These are phyloP conservation scores for Diaporthe batatas DNA, from an alignment of 2,329 filamentous ascomycete genomes.

Conservation along the genomic window DNA sequence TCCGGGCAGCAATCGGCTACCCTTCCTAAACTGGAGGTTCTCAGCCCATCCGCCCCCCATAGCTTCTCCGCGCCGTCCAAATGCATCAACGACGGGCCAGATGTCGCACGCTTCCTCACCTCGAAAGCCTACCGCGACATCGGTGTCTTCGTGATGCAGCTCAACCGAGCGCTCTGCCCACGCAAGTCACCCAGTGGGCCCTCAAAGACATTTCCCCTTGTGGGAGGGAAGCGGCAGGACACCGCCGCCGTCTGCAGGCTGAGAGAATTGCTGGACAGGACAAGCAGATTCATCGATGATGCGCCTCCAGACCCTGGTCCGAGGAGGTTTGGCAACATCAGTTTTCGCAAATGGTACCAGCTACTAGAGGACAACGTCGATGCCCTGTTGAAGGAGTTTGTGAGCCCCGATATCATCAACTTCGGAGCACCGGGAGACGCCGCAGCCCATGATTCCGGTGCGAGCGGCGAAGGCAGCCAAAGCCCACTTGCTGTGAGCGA, in stretches of 20 bases:
- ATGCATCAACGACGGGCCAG: constrained; percentile 84
- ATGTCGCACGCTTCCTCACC: constrained; percentile 84
- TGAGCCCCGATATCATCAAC: constrained; percentile 59
- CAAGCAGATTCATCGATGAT: constrained; percentile 78
- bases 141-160: constrained; percentile 86
- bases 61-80: constrained; percentile 79
- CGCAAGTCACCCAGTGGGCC: constrained; percentile 59
- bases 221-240: constrained; percentile 54
- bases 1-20: constrained; percentile 5
- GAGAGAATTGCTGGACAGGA: constrained; percentile 73
- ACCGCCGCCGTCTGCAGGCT: constrained; percentile 74
- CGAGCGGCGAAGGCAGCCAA: constrained; percentile 26
- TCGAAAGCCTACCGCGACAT: constrained; percentile 90
- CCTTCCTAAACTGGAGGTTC: constrained; percentile 58
- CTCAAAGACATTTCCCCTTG: constrained; percentile 61
- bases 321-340: constrained; percentile 90
- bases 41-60: constrained; percentile 64
- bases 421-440: constrained; percentile 39
- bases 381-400: constrained; percentile 67
- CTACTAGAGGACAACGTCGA: constrained; percentile 73
- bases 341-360: constrained; percentile 86
- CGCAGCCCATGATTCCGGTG: constrained; percentile 4
- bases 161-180: constrained; percentile 89
- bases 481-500: constrained; percentile 63
- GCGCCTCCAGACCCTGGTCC: constrained; percentile 89